Conservation (phyloP, 805 yeast species). For the Komagataella mondaviorum region DNA sequence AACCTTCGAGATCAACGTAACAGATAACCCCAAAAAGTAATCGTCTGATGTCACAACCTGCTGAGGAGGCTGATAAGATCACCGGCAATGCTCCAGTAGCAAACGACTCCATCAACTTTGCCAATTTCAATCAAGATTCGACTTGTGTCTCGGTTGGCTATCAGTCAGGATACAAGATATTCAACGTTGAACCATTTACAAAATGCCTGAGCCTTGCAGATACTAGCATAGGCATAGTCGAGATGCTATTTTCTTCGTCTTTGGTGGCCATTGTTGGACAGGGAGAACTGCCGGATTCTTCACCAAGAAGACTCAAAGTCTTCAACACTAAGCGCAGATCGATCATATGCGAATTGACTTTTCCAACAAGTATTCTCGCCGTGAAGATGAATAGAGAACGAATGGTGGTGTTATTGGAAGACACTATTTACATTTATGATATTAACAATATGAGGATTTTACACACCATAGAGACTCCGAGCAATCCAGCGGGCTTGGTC, state of each 20-base stretch:
- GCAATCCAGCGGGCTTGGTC: conserved; percentile 46
- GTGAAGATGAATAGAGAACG: conserved; percentile 76
- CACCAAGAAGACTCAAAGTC: conserved; percentile 77
- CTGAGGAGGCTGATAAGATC: neutral
- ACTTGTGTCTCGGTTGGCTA: conserved; percentile 68
- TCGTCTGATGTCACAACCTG: neutral
- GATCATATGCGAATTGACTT: conserved; percentile 78
- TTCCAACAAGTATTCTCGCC: conserved; percentile 67
- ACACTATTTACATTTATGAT: conserved; percentile 82
- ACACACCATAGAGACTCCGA: conserved; percentile 55
- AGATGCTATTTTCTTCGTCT: conserved; percentile 85
- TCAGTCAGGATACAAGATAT: conserved; percentile 53
- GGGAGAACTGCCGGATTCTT: conserved; percentile 59
- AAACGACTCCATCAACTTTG: conserved; percentile 23
- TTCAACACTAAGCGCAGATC: conserved; percentile 63
- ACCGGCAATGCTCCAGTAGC: neutral
- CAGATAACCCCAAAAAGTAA: neutral
- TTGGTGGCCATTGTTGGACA: conserved; percentile 74
- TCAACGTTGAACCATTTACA: conserved; percentile 78
- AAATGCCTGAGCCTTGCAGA: conserved; percentile 40
- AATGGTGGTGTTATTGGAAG: conserved; percentile 68
- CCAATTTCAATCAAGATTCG: conserved; percentile 82
- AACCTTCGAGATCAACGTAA: neutral
- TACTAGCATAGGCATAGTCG: conserved; percentile 65
- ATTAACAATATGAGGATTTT: conserved; percentile 78